Evolutionary conservation across 164 flowering plant genomes (phyloP).

Genomic region (Macadamia integrifolia): DNA sequence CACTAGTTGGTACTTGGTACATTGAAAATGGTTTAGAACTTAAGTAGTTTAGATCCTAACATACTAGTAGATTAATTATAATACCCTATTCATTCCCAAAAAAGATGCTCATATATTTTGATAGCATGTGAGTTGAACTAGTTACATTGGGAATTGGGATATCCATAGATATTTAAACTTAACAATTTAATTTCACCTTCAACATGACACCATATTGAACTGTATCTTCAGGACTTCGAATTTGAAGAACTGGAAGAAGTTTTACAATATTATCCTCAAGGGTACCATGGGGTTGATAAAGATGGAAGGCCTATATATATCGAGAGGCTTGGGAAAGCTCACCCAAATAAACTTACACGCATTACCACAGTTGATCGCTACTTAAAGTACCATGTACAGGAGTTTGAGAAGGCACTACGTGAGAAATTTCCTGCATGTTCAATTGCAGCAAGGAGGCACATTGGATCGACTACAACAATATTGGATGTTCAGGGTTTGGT

Average conservation of each 20-base stretch:
- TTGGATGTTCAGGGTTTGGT: conserved; percentile 98
- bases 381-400: conserved; percentile 88
- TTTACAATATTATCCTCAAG: conserved; percentile 83
- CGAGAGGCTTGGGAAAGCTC: conserved; percentile 91
- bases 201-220: neutral
- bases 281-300: conserved; percentile 95
- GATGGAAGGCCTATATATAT: conserved; percentile 95
- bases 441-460: conserved; percentile 74
- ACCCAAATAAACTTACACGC: conserved; percentile 75
- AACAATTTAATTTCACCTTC: too few relatives aligned
- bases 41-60: neutral
- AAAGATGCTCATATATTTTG: too few relatives aligned
- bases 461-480: conserved; percentile 78
- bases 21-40: neutral
- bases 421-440: conserved; percentile 96
- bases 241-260: conserved; percentile 89
- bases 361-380: conserved; percentile 79
- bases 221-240: conserved; percentile 55
- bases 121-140: too few relatives aligned
- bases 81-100: too few relatives aligned
- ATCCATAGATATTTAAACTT: too few relatives aligned
- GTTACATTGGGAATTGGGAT: too few relatives aligned
- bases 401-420: conserved; percentile 73
- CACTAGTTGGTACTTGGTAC: neutral
- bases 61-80: too few relatives aligned